Conservation (phyloP, 352 stramenopile species). For the Phytopythium boreale region DNA sequence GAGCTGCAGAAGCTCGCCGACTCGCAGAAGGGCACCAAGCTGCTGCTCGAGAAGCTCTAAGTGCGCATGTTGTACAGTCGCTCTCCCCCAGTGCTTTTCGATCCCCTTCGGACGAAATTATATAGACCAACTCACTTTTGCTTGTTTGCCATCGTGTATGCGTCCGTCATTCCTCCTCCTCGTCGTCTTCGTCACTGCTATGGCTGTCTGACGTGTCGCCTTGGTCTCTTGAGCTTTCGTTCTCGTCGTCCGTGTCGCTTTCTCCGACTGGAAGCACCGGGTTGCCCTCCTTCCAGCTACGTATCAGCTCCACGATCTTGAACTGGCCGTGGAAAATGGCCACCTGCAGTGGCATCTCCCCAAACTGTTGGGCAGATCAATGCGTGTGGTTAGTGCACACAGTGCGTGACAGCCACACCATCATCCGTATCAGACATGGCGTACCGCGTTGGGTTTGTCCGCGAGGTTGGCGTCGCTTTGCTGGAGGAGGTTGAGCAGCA, state of each 20-base stretch:
- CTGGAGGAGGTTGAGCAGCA: constrained; percentile 64
- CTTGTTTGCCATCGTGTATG: constrained; percentile 11
- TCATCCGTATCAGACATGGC: neutral
- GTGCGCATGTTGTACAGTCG: constrained; percentile 18
- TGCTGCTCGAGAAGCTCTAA: constrained; percentile 85
- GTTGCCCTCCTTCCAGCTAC: constrained; percentile 39
- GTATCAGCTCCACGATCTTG: constrained; percentile 33
- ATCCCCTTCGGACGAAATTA: constrained; percentile 22
- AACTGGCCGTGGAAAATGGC: constrained; percentile 37
- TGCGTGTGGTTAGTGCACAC: neutral
- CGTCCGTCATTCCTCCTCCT: neutral
- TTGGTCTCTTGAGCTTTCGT: neutral
- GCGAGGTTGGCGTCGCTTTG: constrained; percentile 51
- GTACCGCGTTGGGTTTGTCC: constrained; percentile 59
- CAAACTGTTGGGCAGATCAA: constrained; percentile 27
- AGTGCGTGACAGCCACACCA: neutral
- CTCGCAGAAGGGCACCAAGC: constrained; percentile 70
- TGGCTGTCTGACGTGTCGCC: neutral
- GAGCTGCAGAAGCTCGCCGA: constrained; percentile 60
- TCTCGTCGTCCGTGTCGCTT: constrained; percentile 11
- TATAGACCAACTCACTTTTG: constrained; percentile 31
- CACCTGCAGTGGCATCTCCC: constrained; percentile 51
- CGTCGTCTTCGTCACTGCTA: neutral
- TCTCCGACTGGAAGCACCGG: constrained; percentile 22
- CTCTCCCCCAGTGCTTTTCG: constrained; percentile 7